Percentiles rank a stretch among this genome's conserved stretches.
Evolutionary conservation across 441 rosid genomes (phyloP).

Genomic region (Jatropha multifida): DNA sequence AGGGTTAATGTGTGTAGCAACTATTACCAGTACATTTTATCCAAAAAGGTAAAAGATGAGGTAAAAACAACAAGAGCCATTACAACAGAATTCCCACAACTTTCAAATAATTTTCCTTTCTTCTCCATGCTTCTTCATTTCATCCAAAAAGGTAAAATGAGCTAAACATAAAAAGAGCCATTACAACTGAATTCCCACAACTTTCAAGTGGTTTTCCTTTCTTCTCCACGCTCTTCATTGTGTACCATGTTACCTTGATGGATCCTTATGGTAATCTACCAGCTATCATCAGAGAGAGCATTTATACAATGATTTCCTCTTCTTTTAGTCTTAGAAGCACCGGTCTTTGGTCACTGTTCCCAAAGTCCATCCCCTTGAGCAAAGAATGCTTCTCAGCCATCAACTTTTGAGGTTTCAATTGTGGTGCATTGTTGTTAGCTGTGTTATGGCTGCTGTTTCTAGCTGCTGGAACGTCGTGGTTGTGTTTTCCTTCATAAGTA

Average conservation of each 20-base stretch:
- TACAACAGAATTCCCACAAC: neutral
- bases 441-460: constrained; percentile 52
- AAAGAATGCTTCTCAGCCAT: constrained; percentile 43
- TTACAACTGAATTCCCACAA: neutral
- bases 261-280: neutral
- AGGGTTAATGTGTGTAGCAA: constrained; percentile 14
- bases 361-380: constrained; percentile 49
- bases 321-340: constrained; percentile 63
- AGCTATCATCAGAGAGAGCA: constrained; percentile 1
- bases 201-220: neutral
- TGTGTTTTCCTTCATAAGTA: constrained; percentile 70
- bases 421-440: constrained; percentile 31
- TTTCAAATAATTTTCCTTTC: neutral
- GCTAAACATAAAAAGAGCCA: neutral
- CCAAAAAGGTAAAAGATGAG: neutral
- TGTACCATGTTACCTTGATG: constrained; percentile 15
- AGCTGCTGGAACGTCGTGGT: constrained; percentile 65
- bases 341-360: constrained; percentile 49
- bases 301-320: constrained; percentile 51
- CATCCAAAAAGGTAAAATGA: too few relatives aligned
- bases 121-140: constrained; percentile 3
- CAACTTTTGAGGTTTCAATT: constrained; percentile 32
- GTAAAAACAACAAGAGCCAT: neutral
- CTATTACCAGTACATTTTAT: constrained; percentile 7
- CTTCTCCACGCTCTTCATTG: neutral